These are phyloP conservation scores for Adansonia rubrostipa DNA, from an alignment of 441 rosid genomes.

Conservation along the genomic window DNA sequence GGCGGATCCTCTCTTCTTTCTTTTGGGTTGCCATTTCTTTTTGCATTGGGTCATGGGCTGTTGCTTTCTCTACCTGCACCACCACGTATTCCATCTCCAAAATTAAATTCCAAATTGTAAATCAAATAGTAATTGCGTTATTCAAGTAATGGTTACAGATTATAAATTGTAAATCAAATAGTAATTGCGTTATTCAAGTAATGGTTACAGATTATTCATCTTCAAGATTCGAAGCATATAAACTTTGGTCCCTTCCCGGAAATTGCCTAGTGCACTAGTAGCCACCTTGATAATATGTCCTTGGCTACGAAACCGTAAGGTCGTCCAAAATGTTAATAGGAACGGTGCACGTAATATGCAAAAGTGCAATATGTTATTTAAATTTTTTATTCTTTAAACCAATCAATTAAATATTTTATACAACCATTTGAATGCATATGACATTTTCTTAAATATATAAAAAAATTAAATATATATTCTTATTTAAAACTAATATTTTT, in stretches of 20 bases:
- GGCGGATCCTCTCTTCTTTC: constrained; percentile 52
- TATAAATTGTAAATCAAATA: background rate
- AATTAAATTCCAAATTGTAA: background rate
- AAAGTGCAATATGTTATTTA: no score
- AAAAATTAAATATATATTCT: no score
- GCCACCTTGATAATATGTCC: background rate
- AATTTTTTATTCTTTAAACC: no score
- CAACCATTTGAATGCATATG: no score
- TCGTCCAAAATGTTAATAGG: background rate
- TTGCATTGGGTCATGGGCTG: constrained; percentile 55
- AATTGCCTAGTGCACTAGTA: background rate
- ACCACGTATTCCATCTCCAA: background rate
- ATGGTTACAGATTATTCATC: background rate
- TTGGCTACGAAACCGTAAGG: background rate
- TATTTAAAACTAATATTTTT: no score
- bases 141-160: background rate
- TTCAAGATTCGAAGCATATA: background rate
- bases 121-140: background rate
- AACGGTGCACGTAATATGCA: background rate
- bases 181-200: background rate
- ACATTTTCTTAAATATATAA: no score
- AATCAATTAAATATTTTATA: no score
- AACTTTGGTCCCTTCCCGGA: background rate
- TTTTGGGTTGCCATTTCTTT: constrained; percentile 61
- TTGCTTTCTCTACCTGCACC: constrained; percentile 55